Percentiles rank a stretch among this genome's conserved stretches.
These are phyloP conservation scores for Wickerhamiella lipophila DNA, from an alignment of 805 yeast species.

Conservation along the genomic window DNA sequence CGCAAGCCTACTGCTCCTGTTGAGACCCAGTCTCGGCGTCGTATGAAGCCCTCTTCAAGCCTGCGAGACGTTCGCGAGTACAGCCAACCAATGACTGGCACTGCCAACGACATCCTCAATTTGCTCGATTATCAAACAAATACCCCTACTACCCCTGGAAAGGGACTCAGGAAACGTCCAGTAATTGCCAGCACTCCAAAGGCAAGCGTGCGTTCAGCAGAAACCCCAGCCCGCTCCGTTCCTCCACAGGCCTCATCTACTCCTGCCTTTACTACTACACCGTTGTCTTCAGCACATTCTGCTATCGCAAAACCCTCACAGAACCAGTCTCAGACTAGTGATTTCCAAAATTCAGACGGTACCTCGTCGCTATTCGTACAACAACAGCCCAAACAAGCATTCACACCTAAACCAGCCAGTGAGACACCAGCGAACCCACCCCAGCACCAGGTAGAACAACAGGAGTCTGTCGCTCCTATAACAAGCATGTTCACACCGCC, in stretches of 20 bases:
- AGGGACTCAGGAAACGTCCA: constrained; percentile 1
- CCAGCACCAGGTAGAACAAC: background rate
- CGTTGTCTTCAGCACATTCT: background rate
- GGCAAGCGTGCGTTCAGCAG: background rate
- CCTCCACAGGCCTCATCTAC: background rate
- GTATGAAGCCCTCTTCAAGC: background rate
- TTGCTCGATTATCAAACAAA: background rate
- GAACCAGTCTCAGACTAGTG: background rate
- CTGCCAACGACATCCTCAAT: constrained; percentile 3
- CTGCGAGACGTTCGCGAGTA: background rate
- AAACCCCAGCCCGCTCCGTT: background rate
- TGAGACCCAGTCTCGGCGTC: background rate
- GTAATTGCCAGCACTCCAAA: background rate
- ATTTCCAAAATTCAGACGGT: background rate
- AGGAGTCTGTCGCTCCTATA: background rate
- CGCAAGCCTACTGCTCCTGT: constrained; percentile 6
- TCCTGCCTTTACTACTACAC: constrained; percentile 1
- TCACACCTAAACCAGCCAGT: background rate
- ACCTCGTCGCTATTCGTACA: background rate
- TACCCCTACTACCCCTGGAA: background rate
- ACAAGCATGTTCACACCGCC: background rate
- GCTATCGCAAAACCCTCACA: background rate
- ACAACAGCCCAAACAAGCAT: background rate
- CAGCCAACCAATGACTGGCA: background rate
- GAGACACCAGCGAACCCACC: background rate